Evolutionary conservation across 148 eudicot genomes (phyloP).

Genomic region (Rhododendron mucronatum): DNA sequence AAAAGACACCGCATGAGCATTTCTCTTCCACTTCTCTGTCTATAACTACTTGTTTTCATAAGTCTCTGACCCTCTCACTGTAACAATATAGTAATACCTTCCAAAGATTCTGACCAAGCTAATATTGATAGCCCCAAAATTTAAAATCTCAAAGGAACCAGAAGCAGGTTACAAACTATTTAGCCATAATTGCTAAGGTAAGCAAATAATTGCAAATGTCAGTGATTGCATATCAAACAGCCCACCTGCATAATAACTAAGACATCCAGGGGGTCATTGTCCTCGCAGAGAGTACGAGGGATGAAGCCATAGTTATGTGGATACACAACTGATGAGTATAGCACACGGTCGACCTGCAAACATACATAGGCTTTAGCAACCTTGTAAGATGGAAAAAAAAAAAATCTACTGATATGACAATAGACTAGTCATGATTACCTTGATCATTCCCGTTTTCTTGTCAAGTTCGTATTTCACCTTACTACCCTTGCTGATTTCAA

Average conservation of each 20-base stretch:
- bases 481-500: slow-evolving; percentile 74
- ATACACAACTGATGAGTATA: slow-evolving; percentile 77
- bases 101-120: neutral
- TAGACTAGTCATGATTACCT: slow-evolving; percentile 32
- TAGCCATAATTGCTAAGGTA: neutral
- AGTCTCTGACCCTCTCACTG: neutral
- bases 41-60: neutral
- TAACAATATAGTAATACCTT: neutral
- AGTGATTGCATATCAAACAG: slow-evolving; percentile 6
- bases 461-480: slow-evolving; percentile 84
- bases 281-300: slow-evolving; percentile 78
- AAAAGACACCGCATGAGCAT: neutral
- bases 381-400: neutral
- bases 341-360: slow-evolving; percentile 73
- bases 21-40: neutral
- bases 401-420: neutral
- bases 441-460: slow-evolving; percentile 76
- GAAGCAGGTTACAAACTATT: neutral
- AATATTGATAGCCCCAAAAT: neutral
- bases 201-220: neutral
- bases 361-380: slow-evolving; percentile 8
- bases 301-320: slow-evolving; percentile 80
- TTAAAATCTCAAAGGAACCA: neutral
- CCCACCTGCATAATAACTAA: slow-evolving; percentile 80
- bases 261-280: slow-evolving; percentile 77